These are phyloP conservation scores for Kalmusia sp. DNA, from an alignment of 2,329 filamentous ascomycete genomes.

Conservation along the genomic window DNA sequence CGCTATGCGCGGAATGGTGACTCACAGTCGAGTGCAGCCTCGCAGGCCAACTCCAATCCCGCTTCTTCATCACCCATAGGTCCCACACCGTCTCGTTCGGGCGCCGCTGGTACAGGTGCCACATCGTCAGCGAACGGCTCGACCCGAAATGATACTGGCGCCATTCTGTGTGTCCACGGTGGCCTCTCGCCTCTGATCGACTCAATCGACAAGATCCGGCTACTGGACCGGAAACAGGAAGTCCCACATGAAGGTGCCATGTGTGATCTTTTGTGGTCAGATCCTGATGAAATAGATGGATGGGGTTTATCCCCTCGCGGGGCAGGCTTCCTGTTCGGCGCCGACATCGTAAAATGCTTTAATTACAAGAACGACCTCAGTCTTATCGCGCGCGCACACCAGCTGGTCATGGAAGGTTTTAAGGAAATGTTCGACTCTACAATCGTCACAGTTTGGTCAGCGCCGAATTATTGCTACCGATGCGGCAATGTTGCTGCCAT, in stretches of 20 bases:
- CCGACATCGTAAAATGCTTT: constrained; percentile 92
- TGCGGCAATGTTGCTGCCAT: constrained; percentile 79
- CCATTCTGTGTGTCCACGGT: constrained; percentile 94
- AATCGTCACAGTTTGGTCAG: constrained; percentile 94
- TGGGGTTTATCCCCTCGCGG: constrained; percentile 95
- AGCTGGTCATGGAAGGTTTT: constrained; percentile 99
- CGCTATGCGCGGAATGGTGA: constrained; percentile 64
- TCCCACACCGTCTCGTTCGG: constrained; percentile 61
- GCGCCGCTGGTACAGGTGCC: constrained; percentile 80
- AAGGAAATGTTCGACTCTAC: constrained; percentile 94
- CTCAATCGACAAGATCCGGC: constrained; percentile 91
- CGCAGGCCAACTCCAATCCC: constrained; percentile 38
- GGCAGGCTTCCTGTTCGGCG: constrained; percentile 93
- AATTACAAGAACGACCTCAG: constrained; percentile 93
- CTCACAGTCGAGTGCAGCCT: constrained; percentile 45
- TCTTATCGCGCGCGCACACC: constrained; percentile 91
- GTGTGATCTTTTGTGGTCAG: constrained; percentile 98
- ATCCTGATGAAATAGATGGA: constrained; percentile 96
- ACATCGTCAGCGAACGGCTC: constrained; percentile 69
- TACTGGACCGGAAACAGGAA: constrained; percentile 94
- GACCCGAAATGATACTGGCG: constrained; percentile 61
- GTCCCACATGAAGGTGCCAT: constrained; percentile 98
- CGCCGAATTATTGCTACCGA: constrained; percentile 74
- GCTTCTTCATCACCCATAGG: constrained; percentile 47
- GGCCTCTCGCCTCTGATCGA: constrained; percentile 91